phyloP scores from a whole-genome alignment of 805 yeast species.

The Yamadazyma ubonensis region DNA sequence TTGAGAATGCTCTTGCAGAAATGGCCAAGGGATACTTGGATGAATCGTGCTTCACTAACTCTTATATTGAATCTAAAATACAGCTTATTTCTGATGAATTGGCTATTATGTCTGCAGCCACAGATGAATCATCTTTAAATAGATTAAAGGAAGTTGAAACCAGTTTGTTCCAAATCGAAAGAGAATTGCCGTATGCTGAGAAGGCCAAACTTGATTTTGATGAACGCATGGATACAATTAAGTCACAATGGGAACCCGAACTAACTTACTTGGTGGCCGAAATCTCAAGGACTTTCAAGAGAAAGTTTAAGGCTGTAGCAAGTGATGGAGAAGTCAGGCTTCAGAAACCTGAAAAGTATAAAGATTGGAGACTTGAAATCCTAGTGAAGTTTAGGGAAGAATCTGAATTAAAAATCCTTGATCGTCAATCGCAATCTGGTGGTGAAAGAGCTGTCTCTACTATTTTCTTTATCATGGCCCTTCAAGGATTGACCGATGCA shows the following conservation, averaged over 20 bases:
- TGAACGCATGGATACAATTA: slow-evolving; percentile 37
- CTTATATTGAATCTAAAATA: slow-evolving; percentile 38
- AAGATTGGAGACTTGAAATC: slow-evolving; percentile 82
- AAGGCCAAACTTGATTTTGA: slow-evolving; percentile 27
- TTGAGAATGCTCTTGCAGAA: slow-evolving; percentile 25
- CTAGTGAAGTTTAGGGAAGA: slow-evolving; percentile 81
- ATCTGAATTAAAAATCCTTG: slow-evolving; percentile 66
- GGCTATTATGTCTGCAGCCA: slow-evolving; percentile 33
- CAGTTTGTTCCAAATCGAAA: slow-evolving; percentile 33
- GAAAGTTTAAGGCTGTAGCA: slow-evolving; percentile 70
- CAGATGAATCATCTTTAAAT: slow-evolving; percentile 36
- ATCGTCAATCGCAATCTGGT: slow-evolving; percentile 91
- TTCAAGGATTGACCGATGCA: slow-evolving; percentile 83
- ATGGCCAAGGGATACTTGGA: slow-evolving; percentile 39
- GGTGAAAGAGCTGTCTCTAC: slow-evolving; percentile 98
- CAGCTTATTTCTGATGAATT: slow-evolving; percentile 48
- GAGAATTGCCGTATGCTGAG: slow-evolving; percentile 36
- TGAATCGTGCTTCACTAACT: slow-evolving; percentile 37
- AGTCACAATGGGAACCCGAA: slow-evolving; percentile 59
- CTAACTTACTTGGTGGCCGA: slow-evolving; percentile 50
- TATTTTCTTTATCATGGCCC: slow-evolving; percentile 81
- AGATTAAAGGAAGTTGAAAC: slow-evolving; percentile 39
- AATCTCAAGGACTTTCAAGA: slow-evolving; percentile 65
- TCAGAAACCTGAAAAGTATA: slow-evolving; percentile 49
- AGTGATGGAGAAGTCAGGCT: slow-evolving; percentile 83